Percentiles rank a stretch among this genome's conserved stretches.
These are phyloP conservation scores for Cynanchum wilfordii DNA, from an alignment of 257 asterid genomes.

Conservation along the genomic window DNA sequence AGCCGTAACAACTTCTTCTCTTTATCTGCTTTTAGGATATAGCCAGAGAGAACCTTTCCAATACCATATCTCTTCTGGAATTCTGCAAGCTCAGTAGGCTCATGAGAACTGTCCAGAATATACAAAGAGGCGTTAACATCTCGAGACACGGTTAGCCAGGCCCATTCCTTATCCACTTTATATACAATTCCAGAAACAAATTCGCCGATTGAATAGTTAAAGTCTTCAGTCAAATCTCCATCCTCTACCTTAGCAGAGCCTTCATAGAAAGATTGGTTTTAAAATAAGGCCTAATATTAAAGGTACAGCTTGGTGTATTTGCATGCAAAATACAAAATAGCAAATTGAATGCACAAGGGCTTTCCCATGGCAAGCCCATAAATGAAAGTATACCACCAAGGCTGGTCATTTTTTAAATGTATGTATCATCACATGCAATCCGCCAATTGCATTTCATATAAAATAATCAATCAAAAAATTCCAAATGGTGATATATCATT, in stretches of 20 bases:
- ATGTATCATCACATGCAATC: not conserved
- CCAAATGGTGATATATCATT: not conserved
- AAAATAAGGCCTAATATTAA: not conserved
- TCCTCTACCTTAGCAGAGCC: constrained; percentile 42
- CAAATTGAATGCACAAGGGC: not conserved
- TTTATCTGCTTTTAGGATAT: constrained; percentile 44
- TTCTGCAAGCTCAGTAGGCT: constrained; percentile 65
- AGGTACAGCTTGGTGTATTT: not conserved
- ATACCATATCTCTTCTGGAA: constrained; percentile 64
- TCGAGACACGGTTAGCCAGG: constrained; percentile 71
- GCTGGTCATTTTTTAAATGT: not conserved
- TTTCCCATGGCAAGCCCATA: not conserved
- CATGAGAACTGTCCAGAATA: constrained; percentile 72
- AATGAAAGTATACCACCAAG: not conserved
- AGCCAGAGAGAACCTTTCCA: constrained; percentile 66
- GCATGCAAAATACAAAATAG: not conserved
- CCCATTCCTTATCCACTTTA: constrained; percentile 80
- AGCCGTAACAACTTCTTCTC: constrained; percentile 76
- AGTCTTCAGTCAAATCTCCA: constrained; percentile 28
- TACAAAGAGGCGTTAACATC: constrained; percentile 63
- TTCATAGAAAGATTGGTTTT: constrained; percentile 31
- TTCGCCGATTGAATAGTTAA: constrained; percentile 58
- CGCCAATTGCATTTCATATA: not conserved
- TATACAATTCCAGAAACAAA: constrained; percentile 71
- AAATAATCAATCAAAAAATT: not conserved